These are phyloP conservation scores for Plasmodium vinckei DNA, from an alignment of 169 alveolate species.

Conservation along the genomic window DNA sequence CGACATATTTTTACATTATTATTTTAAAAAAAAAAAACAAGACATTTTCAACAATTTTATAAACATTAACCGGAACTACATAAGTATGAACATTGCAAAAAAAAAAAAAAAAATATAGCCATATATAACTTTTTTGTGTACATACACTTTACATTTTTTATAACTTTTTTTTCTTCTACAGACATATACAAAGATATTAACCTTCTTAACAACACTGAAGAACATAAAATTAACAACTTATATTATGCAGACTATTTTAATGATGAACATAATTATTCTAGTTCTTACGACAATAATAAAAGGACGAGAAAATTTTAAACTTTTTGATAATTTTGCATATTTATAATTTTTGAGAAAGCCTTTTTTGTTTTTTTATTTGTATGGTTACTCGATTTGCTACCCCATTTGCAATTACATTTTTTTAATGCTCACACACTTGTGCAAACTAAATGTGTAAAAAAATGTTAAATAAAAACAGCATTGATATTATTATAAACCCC, in stretches of 20 bases:
- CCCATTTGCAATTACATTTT: too few species aligned
- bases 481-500: too few species aligned
- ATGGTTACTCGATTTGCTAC: too few species aligned
- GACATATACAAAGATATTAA: slow-evolving; percentile 70
- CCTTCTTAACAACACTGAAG: slow-evolving; percentile 28
- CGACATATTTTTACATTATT: slow-evolving; percentile 64
- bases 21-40: slow-evolving; percentile 55
- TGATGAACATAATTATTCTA: slow-evolving; percentile 36
- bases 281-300: slow-evolving; percentile 53
- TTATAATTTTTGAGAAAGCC: too few species aligned
- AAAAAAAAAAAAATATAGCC: not conserved
- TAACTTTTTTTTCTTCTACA: not conserved
- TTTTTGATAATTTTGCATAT: too few species aligned
- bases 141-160: slow-evolving; percentile 1
- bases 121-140: too few species aligned
- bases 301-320: not conserved
- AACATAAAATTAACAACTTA: slow-evolving; percentile 20
- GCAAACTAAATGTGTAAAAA: too few species aligned
- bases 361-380: too few species aligned
- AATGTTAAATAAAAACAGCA: too few species aligned
- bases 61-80: slow-evolving; percentile 57
- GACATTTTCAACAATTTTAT: slow-evolving; percentile 67
- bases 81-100: slow-evolving; percentile 17
- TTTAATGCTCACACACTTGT: too few species aligned
- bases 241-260: slow-evolving; percentile 50